Base-by-base conservation (phyloP, 257 asterid genomes). In the Nicotiana sylvestris region DNA sequence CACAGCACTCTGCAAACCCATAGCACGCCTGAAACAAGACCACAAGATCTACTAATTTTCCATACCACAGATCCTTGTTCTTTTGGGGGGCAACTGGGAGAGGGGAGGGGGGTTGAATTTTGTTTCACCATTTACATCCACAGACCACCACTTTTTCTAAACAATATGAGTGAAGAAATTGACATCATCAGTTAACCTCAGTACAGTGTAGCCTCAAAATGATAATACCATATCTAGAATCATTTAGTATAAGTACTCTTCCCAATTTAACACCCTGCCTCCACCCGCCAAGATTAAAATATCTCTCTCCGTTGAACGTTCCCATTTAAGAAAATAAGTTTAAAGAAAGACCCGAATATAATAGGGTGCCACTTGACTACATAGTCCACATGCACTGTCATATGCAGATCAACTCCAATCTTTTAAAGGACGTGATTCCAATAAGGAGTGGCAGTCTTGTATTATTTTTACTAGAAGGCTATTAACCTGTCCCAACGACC, bases 1-100 rank as follows among this genome's bases (percentile, higher is more conserved):
- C 85, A 94, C 97, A 7, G 97, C 97, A 85, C 89, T 89, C 80
- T 93, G 99, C 83, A 96, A 88, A 86, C 94, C 90, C 98, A 94
- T 94, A 6, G 93, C 91, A 69, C 89, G 95, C 91, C 99, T 96
- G 95, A 77, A 84, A 78, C 81, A 83, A 56, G 46, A 82, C 81
- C 83, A 78, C 30, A 56, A 62, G 27, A 82, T 21, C 25, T 17
- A 58, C 81, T 82, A 37, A 66, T 68, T 62, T 58, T 62, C 74
- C 68, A 70, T 65, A 79, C 68, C 32, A 70, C 65, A 81, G 66
- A 58, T 43, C 1, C 60, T 72, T 72, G 27, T 74, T 74, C 21
- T 21, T 25, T 72, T 46, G 11, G 12, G 67, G 57, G 25, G 61
- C 4, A 39, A 70, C 13, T 70, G 66, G 66, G 58, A 49, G 29